Conservation (phyloP, 768 basidiomycete genomes). For the Russula abietina region DNA sequence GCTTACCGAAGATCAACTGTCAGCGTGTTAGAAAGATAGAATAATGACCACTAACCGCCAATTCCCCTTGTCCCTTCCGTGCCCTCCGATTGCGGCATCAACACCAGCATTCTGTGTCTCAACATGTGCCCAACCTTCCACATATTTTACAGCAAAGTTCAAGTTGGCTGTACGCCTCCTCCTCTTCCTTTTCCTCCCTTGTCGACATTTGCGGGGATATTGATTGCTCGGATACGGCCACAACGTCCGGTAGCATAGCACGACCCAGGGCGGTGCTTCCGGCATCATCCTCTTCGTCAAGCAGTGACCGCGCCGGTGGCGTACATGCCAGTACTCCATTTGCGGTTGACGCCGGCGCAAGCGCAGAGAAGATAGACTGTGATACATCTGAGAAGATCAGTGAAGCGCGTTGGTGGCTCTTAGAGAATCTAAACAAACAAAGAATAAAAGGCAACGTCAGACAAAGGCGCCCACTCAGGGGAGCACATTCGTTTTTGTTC, state of each 20-base stretch:
- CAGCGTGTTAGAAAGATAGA: no score
- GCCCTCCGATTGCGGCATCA: no score
- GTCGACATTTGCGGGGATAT: not conserved
- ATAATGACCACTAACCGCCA: no score
- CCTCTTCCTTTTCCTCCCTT: conserved; percentile 6
- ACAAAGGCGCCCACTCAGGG: not conserved
- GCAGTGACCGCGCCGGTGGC: conserved; percentile 10
- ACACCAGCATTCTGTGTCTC: no score
- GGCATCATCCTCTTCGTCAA: conserved; percentile 17
- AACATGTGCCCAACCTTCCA: no score
- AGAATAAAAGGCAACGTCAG: not conserved
- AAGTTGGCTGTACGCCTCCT: no score
- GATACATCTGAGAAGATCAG: conserved; percentile 60
- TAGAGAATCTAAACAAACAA: conserved; percentile 46
- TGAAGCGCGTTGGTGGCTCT: conserved; percentile 64
- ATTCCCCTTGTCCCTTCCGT: no score
- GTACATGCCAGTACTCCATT: conserved; percentile 22
- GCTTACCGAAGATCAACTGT: no score
- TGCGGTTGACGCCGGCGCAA: conserved; percentile 26
- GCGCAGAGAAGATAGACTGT: conserved; percentile 41
- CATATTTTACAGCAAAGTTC: no score
- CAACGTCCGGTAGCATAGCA: conserved; percentile 3
- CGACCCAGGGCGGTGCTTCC: conserved; percentile 5
- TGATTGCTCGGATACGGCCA: not conserved
- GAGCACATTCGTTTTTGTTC: not conserved